phyloP scores from a whole-genome alignment of 23 red algal species.

The Cyanidium caldarium region DNA sequence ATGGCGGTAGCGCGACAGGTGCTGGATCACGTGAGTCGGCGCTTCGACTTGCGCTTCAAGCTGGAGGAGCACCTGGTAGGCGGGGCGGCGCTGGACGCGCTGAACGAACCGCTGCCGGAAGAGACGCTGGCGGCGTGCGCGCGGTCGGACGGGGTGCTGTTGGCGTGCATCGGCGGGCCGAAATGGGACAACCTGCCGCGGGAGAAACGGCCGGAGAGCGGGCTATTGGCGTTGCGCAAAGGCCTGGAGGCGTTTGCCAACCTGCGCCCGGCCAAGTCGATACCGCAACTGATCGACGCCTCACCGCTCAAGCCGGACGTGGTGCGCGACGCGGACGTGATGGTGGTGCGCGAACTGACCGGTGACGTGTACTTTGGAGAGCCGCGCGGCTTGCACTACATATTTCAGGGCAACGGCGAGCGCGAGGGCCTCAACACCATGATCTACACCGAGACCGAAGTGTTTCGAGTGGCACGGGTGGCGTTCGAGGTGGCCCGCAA shows the following conservation, averaged over 20 bases:
- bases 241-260: conserved; percentile 71
- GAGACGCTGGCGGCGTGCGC: conserved; percentile 31
- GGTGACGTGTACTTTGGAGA: conserved; percentile 93
- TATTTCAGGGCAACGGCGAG: conserved; percentile 14
- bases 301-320: conserved; percentile 57
- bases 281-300: conserved; percentile 62
- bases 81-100: conserved; percentile 58
- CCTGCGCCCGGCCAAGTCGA: conserved; percentile 52
- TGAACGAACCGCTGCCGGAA: conserved; percentile 54
- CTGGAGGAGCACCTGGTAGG: conserved; percentile 37
- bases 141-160: conserved; percentile 38
- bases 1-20: conserved; percentile 50
- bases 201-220: conserved; percentile 54
- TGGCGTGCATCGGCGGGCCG: conserved; percentile 75
- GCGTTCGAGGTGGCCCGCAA: conserved; percentile 33
- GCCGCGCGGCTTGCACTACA: conserved; percentile 43
- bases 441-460: conserved; percentile 75
- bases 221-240: conserved; percentile 60
- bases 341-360: conserved; percentile 92
- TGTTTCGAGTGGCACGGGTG: conserved; percentile 56
- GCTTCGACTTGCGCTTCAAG: conserved; percentile 27
- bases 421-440: conserved; percentile 79
- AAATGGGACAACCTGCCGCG: conserved; percentile 75
- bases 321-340: conserved; percentile 63
- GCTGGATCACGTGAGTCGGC: conserved; percentile 22